Conservation (phyloP, 2,329 filamentous ascomycete species). For the Diaporthe longicolla region DNA sequence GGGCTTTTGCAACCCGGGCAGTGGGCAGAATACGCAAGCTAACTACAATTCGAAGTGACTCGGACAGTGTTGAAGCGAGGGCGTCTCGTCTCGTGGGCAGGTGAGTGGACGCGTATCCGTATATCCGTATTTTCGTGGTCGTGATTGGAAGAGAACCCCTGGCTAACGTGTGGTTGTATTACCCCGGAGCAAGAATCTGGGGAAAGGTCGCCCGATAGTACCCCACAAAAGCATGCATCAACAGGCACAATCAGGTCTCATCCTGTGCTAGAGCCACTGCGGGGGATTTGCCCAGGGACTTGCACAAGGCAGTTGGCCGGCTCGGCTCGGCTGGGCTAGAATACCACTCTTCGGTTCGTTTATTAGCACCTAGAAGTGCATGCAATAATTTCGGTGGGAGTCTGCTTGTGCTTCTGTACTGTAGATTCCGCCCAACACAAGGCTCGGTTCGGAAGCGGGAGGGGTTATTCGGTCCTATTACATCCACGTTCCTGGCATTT, state of each 20-base stretch:
- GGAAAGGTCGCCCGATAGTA: background rate
- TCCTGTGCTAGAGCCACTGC: background rate
- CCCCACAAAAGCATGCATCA: slow-evolving; percentile 22
- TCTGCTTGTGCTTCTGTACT: no score
- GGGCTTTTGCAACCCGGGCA: background rate
- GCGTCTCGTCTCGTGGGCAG: no score
- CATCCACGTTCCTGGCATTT: background rate
- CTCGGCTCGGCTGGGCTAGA: slow-evolving; percentile 25
- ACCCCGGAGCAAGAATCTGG: slow-evolving; percentile 11
- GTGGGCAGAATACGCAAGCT: slow-evolving; percentile 4
- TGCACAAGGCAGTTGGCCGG: slow-evolving; percentile 10
- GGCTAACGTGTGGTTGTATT: background rate
- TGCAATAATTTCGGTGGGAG: background rate
- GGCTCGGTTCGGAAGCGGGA: background rate
- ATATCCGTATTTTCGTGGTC: background rate
- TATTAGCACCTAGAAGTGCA: background rate
- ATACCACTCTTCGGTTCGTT: background rate
- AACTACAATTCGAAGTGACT: background rate
- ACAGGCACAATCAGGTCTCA: background rate
- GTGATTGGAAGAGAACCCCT: background rate
- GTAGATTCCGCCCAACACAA: background rate
- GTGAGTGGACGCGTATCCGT: background rate
- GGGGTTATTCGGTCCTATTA: slow-evolving; percentile 28
- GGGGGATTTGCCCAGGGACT: slow-evolving; percentile 5
- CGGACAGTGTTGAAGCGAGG: background rate